Evolutionary conservation across 2,329 filamentous ascomycete genomes (phyloP), one percentile per base, ranked within the genome.

Genomic region (Claviceps sorghi): DNA sequence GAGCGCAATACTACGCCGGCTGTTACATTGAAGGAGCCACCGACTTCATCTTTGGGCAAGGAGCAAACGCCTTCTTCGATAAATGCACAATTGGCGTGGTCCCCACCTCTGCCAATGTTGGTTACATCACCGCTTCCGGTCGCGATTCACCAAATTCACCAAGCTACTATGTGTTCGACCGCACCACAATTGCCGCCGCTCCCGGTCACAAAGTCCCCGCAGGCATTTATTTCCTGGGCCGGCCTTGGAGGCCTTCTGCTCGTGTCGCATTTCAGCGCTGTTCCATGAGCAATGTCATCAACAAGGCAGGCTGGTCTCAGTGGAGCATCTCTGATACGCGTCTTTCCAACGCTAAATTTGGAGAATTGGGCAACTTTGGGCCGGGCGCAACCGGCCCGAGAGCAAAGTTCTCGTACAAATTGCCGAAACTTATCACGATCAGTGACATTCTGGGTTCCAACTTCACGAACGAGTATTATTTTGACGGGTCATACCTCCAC

Each of bases 1-100:
- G 73, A n/a, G 62, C 65, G 45, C 73, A 78, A 60, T 66, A 75
- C 49, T 77, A 74, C 57, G 65, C 66, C 22, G 57, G 58, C 2
- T 71, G 67, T 52, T 63, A 69, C 52, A 71, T 75, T 43, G 64
- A 69, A 50, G 73, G 73, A 15, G 72, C 70, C 1, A 73, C 70
- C 29, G 73, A 75, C 57, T 75, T 61, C 38, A 55, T 61, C 52
- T 61, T 60, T 36, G 72, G 72, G 0, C 67, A 71, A 59, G 47
- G 63, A 3, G 64, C 66, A 3, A 57, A 62, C 17, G 67, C 65
- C 1, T 74, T 70, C 69, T 73, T 74, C 48, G 67, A 73, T 54
- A 52, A 57, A 30, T 66, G 63, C 53, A 69, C 41, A 10, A 26
- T 51, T 10, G 43, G 43, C 10, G 32, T 51, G 13, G 21, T 51